Base-by-base conservation (phyloP, 352 stramenopile species). In the Phytophthora europaea region DNA sequence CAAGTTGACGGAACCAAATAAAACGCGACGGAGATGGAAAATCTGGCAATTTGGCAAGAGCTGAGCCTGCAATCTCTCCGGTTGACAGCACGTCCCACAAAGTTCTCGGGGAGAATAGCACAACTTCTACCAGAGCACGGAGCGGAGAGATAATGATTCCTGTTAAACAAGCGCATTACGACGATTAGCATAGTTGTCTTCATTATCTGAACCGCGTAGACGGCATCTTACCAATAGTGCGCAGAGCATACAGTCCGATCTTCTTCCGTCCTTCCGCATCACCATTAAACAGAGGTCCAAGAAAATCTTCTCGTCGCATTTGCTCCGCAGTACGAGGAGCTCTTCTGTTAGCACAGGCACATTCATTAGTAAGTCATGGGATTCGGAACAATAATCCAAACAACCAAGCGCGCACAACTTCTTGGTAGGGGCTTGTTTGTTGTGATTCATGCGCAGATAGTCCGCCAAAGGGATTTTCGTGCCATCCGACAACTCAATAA, bases 201-300 rank as follows among this genome's bases (percentile, higher is more conserved):
- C 16, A 40, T 34, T 7, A 65, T 47, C 43, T 4, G 43, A 51
- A 12, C n/a, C 18, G 43, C 18, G 13, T 48, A 20, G 2, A 18
- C 16, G 15, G 2, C 51, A 1, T 47, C 68, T 50, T 82, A 83
- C 86, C 85, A 23, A 91, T 56, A 8, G 72, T 70, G 45, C 85
- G 83, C 23, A 95, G 61, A 10, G 73, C 79, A 36, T 86, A 88
- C 20, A 93, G 23, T 2, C 76, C 83, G 38, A 91, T 82, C n/a
- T 76, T 84, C 55, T 91, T 93, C 18, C 79, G 77, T 16, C 79
- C 75, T 56, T 85, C 79, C 15, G 68, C 47, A 31, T 79, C 73
- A 16, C 86, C 84, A 61, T 92, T 90, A 50, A 93, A 90, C 1
- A 94, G 61, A n/a, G 84, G 83, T 0, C 80, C 84, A 3, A 93